Base-by-base conservation (phyloP, 208 protist species). In the Leishmania major region DNA sequence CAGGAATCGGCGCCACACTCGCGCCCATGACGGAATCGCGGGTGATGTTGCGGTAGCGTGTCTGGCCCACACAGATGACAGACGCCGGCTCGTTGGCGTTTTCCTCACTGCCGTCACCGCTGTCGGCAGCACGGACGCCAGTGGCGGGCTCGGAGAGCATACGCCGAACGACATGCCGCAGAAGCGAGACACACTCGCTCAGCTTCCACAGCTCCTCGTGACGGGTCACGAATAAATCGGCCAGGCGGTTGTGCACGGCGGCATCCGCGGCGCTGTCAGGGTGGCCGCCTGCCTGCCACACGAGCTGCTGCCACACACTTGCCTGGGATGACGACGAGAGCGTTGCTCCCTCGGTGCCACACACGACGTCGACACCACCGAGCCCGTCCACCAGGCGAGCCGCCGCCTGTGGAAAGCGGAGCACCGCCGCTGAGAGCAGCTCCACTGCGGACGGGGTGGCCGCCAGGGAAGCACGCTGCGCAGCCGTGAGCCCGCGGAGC, bases 131-230 rank as follows among this genome's bases (percentile, higher is more conserved):
- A 22, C 37, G 19, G 45, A 45, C 13, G 17, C 22, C 13, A 31
- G 35, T 40, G 1, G 53, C 37, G 37, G 78, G 78, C 47, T 79
- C 69, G 64, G 67, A 35, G 53, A 80, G 35, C 28, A 84, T 57
- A 28, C 59, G 17, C 62, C 60, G 72, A 71, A 87, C 77, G 35
- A 73, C 81, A 7, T 70, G 43, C 7, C 79, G 83, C 62, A 88
- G 80, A 55, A 89, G 64, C 51, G 67, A 28, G 45, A 83, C 64
- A 35, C 87, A 78, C 53, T 92, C 90, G 47, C 79, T 81, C 47
- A 90, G 78, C 71, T 91, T 95, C 95, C 95, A 97, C 74, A 97
- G 88, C 72, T 97, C 93, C 66, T 86, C 86, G 62, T 94, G 91
- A 11, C 92, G 86, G n/a, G 81, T 84, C 0, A 90, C 91, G 74